Base-by-base conservation (phyloP, 352 stramenopile species). In the Phytophthora europaea region DNA sequence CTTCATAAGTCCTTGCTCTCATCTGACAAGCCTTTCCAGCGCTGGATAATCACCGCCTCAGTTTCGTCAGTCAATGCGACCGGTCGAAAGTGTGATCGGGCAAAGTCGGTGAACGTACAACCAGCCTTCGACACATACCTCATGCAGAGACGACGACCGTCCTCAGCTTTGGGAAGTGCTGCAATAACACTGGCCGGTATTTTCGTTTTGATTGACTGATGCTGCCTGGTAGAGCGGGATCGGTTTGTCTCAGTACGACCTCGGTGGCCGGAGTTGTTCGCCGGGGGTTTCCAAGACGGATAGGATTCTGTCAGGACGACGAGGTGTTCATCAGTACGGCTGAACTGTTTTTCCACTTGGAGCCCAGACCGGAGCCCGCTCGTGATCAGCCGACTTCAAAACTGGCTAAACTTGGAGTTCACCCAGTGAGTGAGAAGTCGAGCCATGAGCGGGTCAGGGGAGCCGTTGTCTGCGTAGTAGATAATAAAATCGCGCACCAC, bases 1-100 rank as follows among this genome's bases (percentile, higher is more conserved):
- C 66, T 55, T 68, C 65, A 73, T 64, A 67, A 59, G 18, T 68
- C 52, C 15, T 66, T 72, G 28, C n/a, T 51, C 18, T 61, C 55
- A 2, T 6, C 28, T 0, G 59, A 48, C 4, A 69, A 13, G 0
- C 59, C 52, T 33, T 57, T 60, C 59, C 67, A 73, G 6, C 53
- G 51, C 15, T 73, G 38, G 4, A 9, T 10, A 9, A 73, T 60
- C 2, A 69, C 51, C 0, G n/a, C 23, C 20, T 69, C 69, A 0
- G 59, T 22, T 48, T 67, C 59, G 4, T 59, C 40, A 9, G 58
- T 20, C 18, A 73, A 16, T 2, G 23, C 2, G 2, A 26, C 26
- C 0, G 60, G 67, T 12, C 15, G 6, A 5, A 74, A 74, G 26
- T 70, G 67, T 8, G n/a, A 3, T 13, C 51, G 20, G 36, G 12